Percentiles rank a stretch among this genome's conserved stretches.
Conservation (phyloP, 768 basidiomycete species). For the Panaeolus papilionaceus region DNA sequence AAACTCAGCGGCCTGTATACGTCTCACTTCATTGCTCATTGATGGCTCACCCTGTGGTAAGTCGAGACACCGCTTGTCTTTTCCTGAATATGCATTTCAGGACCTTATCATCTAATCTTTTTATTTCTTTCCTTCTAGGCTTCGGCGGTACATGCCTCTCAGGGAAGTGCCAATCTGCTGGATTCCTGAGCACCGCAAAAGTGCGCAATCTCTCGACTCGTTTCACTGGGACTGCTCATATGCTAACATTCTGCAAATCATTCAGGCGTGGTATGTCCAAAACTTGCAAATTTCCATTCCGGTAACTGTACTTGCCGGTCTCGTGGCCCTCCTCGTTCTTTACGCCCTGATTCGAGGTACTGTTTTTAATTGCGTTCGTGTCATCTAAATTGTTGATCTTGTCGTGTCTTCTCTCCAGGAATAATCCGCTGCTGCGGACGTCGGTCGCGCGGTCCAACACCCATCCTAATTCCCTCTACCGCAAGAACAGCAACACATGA, state of each 20-base stretch:
- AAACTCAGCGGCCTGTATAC: conserved; percentile 63
- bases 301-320: conserved; percentile 72
- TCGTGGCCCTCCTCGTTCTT: conserved; percentile 65
- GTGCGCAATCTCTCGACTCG: conserved; percentile 31
- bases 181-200: conserved; percentile 64
- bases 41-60: conserved; percentile 87
- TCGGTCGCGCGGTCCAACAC: conserved; percentile 20
- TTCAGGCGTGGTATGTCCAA: conserved; percentile 73
- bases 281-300: conserved; percentile 85
- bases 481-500: conserved; percentile 29
- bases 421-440: conserved; percentile 42
- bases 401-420: conserved; percentile 32
- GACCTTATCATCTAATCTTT: conserved; percentile 15
- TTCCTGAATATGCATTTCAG: not conserved
- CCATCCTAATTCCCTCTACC: conserved; percentile 22
- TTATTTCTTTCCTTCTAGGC: conserved; percentile 43
- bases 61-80: conserved; percentile 29
- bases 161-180: conserved; percentile 67
- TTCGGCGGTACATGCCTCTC: conserved; percentile 73
- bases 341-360: conserved; percentile 52
- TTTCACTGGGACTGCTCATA: conserved; percentile 10
- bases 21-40: conserved; percentile 72
- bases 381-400: conserved; percentile 17
- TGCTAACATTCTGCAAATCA: conserved; percentile 7
- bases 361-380: conserved; percentile 27